These are phyloP conservation scores for Monilinia polystroma DNA, from an alignment of 2,329 filamentous ascomycete species.

Conservation along the genomic window DNA sequence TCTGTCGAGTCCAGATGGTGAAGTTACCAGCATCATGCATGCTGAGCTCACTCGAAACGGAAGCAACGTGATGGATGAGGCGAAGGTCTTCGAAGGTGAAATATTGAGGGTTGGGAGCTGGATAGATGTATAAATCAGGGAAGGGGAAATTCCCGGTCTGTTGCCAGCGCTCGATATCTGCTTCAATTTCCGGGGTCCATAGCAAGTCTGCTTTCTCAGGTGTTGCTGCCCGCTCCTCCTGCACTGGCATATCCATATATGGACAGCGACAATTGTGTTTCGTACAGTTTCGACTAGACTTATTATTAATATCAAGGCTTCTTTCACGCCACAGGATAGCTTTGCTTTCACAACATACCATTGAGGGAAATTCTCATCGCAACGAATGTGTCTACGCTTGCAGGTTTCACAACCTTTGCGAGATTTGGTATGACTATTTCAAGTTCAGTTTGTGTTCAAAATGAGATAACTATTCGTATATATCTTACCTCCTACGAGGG, in stretches of 20 bases:
- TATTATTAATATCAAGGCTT: slow-evolving; percentile 31
- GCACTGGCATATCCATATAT: slow-evolving; percentile 82
- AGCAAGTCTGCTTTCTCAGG: slow-evolving; percentile 69
- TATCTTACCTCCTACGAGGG: slow-evolving; percentile 64
- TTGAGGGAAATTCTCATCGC: slow-evolving; percentile 96
- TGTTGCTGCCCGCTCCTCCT: slow-evolving; percentile 61
- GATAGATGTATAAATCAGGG: slow-evolving; percentile 73
- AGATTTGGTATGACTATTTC: slow-evolving; percentile 89
- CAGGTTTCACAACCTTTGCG: slow-evolving; percentile 98
- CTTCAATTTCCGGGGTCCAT: slow-evolving; percentile 84
- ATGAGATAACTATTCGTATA: not conserved
- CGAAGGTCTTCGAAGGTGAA: slow-evolving; percentile 78
- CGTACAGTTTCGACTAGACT: slow-evolving; percentile 84
- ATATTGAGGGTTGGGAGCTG: slow-evolving; percentile 68
- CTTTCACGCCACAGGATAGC: not conserved
- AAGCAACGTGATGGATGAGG: slow-evolving; percentile 86
- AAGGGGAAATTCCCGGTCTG: slow-evolving; percentile 83
- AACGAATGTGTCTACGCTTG: slow-evolving; percentile 95
- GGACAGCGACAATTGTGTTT: slow-evolving; percentile 99
- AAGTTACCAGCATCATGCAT: slow-evolving; percentile 76
- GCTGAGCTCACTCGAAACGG: slow-evolving; percentile 79
- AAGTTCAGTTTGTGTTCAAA: slow-evolving; percentile 28
- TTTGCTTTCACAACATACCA: slow-evolving; percentile 59
- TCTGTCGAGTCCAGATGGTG: slow-evolving; percentile 88
- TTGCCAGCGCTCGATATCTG: slow-evolving; percentile 78